Base-by-base conservation (phyloP, 2,329 filamentous ascomycete genomes). In the Claviceps citrina region DNA sequence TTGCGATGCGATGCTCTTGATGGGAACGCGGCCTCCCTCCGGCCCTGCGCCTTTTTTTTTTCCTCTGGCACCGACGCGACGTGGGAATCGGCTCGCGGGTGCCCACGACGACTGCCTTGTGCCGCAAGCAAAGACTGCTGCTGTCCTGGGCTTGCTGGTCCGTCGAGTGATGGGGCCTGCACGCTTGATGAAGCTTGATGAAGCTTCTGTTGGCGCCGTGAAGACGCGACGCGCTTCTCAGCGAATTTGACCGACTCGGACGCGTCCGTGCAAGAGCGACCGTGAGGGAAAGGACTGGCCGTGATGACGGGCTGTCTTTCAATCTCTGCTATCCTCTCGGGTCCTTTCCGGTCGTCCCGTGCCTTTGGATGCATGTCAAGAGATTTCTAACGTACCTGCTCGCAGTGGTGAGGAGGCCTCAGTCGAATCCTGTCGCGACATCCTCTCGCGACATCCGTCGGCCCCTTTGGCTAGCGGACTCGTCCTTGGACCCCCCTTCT, bases 121-220 rank as follows among this genome's bases (percentile, higher is more conserved):
- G 18, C 26, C 24, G 25, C 31, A 31, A 30, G 10, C 19, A 35
- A 20, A 15, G n/a, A 7, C 18, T n/a, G n/a, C n/a, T n/a, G n/a
- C n/a, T n/a, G n/a, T n/a, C n/a, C n/a, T n/a, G n/a, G n/a, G n/a
- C n/a, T n/a, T 31, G 19, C 12, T 28, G 9, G 25, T 33, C 8
- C 31, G 27, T 43, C 38, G n/a, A 43, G 38, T 36, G 38, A 43
- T 25, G 42, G 19, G 42, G 19, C 38, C 36, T 31, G 13, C 25
- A 31, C 18, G 26, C 25, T 13, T 42, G 30, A 5, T 35, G 36
- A 19, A 20, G 13, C 24, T n/a, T n/a, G n/a, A n/a, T n/a, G n/a
- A n/a, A n/a, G n/a, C n/a, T n/a, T n/a, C n/a, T n/a, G n/a, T n/a
- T n/a, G n/a, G n/a, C n/a, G n/a, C n/a, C n/a, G n/a, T n/a, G n/a